A percentile compares a stretch with the other conserved stretches of the same genome.
phyloP scores from a whole-genome alignment of 257 asterid species.

The Handroanthus guayacan region DNA sequence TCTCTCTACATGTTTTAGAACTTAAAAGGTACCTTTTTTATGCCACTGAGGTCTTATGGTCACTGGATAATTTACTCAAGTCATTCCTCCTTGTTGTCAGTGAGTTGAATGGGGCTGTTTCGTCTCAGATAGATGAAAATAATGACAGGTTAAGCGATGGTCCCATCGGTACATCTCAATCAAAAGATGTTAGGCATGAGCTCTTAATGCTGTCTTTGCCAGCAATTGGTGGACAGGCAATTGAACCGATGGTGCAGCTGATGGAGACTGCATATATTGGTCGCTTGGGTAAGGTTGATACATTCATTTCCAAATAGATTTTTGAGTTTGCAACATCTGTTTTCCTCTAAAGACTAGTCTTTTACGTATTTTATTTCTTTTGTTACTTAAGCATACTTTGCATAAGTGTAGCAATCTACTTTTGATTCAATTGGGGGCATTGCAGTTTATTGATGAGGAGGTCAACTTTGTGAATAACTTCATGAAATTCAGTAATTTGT shows the following conservation, averaged over 20 bases:
- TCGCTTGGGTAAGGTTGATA: conserved; percentile 67
- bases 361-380: not conserved
- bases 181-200: conserved; percentile 60
- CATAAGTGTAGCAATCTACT: not conserved
- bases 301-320: conserved; percentile 3
- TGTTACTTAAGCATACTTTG: not conserved
- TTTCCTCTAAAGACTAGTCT: not conserved
- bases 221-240: conserved; percentile 90
- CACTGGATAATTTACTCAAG: not conserved
- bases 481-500: not conserved
- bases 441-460: conserved; percentile 1
- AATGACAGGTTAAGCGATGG: conserved; percentile 41
- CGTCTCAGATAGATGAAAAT: conserved; percentile 40
- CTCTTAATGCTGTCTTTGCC: conserved; percentile 79
- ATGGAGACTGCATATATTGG: conserved; percentile 96
- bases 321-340: not conserved
- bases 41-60: not conserved
- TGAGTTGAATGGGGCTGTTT: conserved; percentile 48
- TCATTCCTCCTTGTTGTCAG: conserved; percentile 47
- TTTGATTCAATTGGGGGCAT: conserved; percentile 3
- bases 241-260: conserved; percentile 79
- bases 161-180: conserved; percentile 36
- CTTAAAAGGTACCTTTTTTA: not conserved
- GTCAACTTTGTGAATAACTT: conserved; percentile 20
- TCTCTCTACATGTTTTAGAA: too few relatives aligned